A percentile compares a stretch with the other conserved stretches of the same genome.
Evolutionary conservation across 441 rosid genomes (phyloP).

Genomic region (Cnidoscolus chayamansa): DNA sequence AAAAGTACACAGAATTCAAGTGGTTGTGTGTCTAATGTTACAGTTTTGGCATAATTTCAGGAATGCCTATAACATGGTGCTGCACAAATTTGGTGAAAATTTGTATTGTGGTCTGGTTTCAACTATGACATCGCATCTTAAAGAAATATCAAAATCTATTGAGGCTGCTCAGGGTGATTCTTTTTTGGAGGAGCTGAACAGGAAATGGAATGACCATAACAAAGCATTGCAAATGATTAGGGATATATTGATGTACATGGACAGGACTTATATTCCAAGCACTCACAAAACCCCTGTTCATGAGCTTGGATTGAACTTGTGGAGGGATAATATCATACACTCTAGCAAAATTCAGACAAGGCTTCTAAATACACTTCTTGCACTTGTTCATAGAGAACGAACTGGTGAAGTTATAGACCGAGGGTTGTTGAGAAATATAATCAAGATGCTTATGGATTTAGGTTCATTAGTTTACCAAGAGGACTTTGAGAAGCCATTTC

Average conservation of each 20-base stretch:
- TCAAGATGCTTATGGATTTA: constrained; percentile 94
- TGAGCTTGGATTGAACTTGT: constrained; percentile 79
- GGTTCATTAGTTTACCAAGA: constrained; percentile 86
- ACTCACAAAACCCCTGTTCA: constrained; percentile 78
- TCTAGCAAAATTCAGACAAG: constrained; percentile 69
- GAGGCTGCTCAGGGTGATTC: constrained; percentile 91
- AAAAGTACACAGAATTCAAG: not conserved
- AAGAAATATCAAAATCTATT: constrained; percentile 67
- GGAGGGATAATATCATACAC: constrained; percentile 85
- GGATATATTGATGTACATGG: constrained; percentile 98
- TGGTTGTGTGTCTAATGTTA: constrained; percentile 3
- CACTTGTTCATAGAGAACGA: constrained; percentile 71
- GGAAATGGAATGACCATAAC: constrained; percentile 96
- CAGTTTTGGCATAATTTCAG: constrained; percentile 37
- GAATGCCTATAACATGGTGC: constrained; percentile 97
- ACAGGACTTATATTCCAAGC: constrained; percentile 78
- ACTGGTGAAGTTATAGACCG: constrained; percentile 88
- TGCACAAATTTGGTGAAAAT: constrained; percentile 94
- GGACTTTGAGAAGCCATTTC: constrained; percentile 89
- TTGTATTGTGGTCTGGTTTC: constrained; percentile 69
- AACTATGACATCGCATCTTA: constrained; percentile 84
- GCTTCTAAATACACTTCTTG: constrained; percentile 77
- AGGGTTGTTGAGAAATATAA: constrained; percentile 78
- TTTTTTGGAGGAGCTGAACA: constrained; percentile 82
- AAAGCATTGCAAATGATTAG: constrained; percentile 93